Conservation (phyloP, 768 basidiomycete genomes). For the Melanogaster broomeanus region DNA sequence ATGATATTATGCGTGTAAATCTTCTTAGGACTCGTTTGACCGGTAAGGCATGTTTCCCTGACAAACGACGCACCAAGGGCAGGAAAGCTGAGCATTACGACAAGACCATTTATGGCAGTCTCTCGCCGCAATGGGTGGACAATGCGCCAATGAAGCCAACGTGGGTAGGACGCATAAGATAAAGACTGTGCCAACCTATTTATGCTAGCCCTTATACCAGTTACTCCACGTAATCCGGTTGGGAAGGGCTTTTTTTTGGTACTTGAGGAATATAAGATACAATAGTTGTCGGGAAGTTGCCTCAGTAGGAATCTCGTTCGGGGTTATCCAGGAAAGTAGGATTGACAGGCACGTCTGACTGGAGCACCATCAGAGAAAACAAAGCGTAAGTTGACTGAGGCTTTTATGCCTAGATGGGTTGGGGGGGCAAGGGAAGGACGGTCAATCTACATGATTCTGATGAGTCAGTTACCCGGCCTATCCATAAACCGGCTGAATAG, state of each 20-base stretch:
- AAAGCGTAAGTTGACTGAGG: neutral
- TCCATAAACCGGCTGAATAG: no score
- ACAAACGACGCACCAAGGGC: conserved; percentile 63
- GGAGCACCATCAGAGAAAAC: neutral
- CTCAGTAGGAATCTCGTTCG: conserved; percentile 3
- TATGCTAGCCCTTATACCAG: conserved; percentile 57
- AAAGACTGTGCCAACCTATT: conserved; percentile 69
- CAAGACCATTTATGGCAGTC: conserved; percentile 61
- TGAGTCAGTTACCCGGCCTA: no score
- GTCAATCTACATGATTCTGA: no score
- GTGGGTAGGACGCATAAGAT: conserved; percentile 72
- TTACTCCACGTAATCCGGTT: conserved; percentile 61
- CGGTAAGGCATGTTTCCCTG: neutral
- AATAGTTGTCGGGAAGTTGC: conserved; percentile 71
- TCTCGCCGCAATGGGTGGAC: conserved; percentile 63
- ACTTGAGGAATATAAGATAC: conserved; percentile 66
- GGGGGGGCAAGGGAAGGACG: no score
- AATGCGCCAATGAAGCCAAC: conserved; percentile 69
- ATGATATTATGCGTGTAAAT: conserved; percentile 90
- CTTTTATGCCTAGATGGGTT: no score
- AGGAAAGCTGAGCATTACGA: conserved; percentile 67
- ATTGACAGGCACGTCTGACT: neutral
- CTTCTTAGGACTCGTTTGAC: conserved; percentile 27
- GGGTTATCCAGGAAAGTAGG: conserved; percentile 1
- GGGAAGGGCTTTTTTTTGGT: conserved; percentile 60